phyloP scores from a whole-genome alignment of 768 basidiomycete species.

The Pisolithus tinctorius region DNA sequence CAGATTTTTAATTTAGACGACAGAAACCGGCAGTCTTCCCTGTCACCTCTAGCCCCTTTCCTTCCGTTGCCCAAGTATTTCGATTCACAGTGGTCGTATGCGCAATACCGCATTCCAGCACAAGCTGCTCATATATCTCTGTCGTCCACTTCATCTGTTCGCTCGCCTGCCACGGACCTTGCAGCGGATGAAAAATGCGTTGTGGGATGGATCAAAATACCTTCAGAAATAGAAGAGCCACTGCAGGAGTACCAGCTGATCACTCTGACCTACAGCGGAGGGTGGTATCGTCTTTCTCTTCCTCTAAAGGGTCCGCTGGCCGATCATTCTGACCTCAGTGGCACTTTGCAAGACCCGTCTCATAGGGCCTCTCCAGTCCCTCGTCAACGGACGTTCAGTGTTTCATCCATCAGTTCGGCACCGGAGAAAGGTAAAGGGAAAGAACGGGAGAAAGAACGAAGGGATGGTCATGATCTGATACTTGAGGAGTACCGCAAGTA shows the following conservation, averaged over 20 bases:
- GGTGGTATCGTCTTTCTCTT: constrained; percentile 82
- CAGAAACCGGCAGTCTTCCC: constrained; percentile 80
- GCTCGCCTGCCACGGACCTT: constrained; percentile 51
- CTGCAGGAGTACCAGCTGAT: constrained; percentile 64
- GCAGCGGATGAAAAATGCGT: constrained; percentile 81
- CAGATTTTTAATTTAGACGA: constrained; percentile 3
- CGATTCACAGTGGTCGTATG: constrained; percentile 94
- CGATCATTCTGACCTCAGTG: constrained; percentile 7
- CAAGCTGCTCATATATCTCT: constrained; percentile 80
- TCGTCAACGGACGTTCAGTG: constrained; percentile 48
- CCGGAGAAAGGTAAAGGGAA: constrained; percentile 50
- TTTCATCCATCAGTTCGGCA: constrained; percentile 43
- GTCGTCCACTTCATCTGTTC: constrained; percentile 53
- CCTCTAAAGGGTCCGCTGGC: constrained; percentile 30
- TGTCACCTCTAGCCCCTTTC: constrained; percentile 75
- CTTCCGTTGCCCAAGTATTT: constrained; percentile 86
- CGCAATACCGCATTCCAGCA: constrained; percentile 82
- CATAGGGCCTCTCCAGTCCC: constrained; percentile 32
- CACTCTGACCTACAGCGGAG: constrained; percentile 83
- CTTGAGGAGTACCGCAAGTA: constrained; percentile 75
- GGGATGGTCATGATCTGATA: constrained; percentile 58
- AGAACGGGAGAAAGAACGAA: constrained; percentile 46
- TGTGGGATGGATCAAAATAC: constrained; percentile 74
- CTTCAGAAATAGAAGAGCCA: constrained; percentile 30
- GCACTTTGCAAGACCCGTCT: constrained; percentile 33